Evolutionary conservation across 805 yeast species (phyloP), one percentile per base, ranked within the genome.

Genomic region (Starmerella khaoyaiensis): DNA sequence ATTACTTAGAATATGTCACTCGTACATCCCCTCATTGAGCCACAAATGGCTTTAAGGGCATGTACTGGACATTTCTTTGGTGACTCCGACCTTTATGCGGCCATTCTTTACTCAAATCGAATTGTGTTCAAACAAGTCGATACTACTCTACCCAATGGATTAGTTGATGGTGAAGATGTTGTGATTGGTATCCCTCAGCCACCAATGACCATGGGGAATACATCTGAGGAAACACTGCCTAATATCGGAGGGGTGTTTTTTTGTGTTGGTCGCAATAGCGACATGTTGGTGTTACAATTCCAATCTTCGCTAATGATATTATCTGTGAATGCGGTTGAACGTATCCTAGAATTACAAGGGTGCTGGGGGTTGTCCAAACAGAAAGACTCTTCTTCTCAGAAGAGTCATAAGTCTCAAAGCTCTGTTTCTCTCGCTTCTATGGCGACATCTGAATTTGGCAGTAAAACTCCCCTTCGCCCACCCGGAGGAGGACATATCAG

Each of bases 91-190:
- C 24, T 25, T n/a, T 41, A 30, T 21, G 25, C 37, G 6, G 48
- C 48, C 5, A 26, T 42, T 28, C 40, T 42, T 16, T 45, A 39
- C 31, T 45, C 47, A 7, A 41, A 45, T 27, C 43, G 48, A 18
- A 29, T 43, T 11, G 44, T 34, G 1, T 45, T 45, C 29, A 25
- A 25, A 9, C 34, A 25, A 9, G 14, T 36, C 3, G 26, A 22
- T n/a, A 4, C 14, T 9, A 23, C 19, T 14, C 20, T 17, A n/a
- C 20, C 28, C 15, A 28, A 20, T 17, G 33, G 18, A 10, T 21
- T 21, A 21, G n/a, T 24, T 25, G 22, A 6, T 12, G 16, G 17
- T 18, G 42, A 40, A 4, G 36, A 33, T 11, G 15, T 41, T 20
- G 23, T 21, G 28, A 36, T 44, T 16, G 19, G 36, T 14, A 41